Evolutionary conservation across 805 yeast species (phyloP).

Genomic region (Kluyveromyces aestuarii): DNA sequence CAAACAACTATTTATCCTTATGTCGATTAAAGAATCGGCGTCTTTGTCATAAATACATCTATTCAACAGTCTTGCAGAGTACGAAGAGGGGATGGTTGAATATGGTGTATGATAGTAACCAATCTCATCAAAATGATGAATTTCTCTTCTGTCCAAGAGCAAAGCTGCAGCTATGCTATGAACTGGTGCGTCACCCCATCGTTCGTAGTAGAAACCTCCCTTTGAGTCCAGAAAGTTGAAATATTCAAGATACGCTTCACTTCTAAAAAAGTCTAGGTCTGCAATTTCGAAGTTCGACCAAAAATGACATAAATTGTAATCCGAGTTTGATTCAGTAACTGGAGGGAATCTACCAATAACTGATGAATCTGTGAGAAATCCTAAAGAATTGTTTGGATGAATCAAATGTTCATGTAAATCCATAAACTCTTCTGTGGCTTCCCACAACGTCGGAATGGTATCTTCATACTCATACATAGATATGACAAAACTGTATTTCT

Average conservation of each 20-base stretch:
- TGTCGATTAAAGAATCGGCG: slow-evolving; percentile 35
- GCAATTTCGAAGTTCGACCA: slow-evolving; percentile 86
- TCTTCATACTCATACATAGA: slow-evolving; percentile 72
- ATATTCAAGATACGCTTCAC: slow-evolving; percentile 50
- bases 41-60: slow-evolving; percentile 53
- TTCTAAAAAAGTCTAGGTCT: slow-evolving; percentile 58
- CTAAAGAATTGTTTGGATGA: slow-evolving; percentile 25
- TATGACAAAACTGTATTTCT: slow-evolving; percentile 83
- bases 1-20: slow-evolving; percentile 49
- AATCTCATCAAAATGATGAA: slow-evolving; percentile 73
- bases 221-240: slow-evolving; percentile 55
- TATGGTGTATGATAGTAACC: slow-evolving; percentile 76
- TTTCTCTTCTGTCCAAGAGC: slow-evolving; percentile 46
- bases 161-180: slow-evolving; percentile 64
- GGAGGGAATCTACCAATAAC: slow-evolving; percentile 35
- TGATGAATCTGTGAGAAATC: slow-evolving; percentile 43
- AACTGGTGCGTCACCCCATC: slow-evolving; percentile 96
- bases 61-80: slow-evolving; percentile 40
- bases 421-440: slow-evolving; percentile 54
- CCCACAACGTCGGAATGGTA: slow-evolving; percentile 84
- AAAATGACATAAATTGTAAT: slow-evolving; percentile 74
- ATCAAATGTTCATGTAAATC: slow-evolving; percentile 43
- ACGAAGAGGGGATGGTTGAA: slow-evolving; percentile 48
- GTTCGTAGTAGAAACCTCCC: slow-evolving; percentile 76
- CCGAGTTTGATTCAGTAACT: slow-evolving; percentile 38